These are phyloP conservation scores for Aureobasidium vineae DNA, from an alignment of 2,329 filamentous ascomycete genomes.

Conservation along the genomic window DNA sequence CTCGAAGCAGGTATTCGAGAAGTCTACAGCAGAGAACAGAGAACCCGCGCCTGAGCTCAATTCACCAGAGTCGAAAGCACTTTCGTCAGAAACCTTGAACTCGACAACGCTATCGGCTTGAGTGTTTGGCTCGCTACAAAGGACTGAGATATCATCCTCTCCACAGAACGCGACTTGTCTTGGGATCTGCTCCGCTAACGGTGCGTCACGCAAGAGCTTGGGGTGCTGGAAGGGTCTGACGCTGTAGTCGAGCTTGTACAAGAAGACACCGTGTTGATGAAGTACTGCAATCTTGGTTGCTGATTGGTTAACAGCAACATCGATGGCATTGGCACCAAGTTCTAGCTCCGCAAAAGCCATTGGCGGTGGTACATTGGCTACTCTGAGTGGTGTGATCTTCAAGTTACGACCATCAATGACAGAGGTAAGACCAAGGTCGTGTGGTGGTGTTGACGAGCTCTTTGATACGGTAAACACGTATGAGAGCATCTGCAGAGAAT, in stretches of 20 bases:
- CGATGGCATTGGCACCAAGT: constrained; percentile 62
- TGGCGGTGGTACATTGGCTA: constrained; percentile 84
- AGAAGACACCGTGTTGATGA: constrained; percentile 62
- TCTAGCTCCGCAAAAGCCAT: constrained; percentile 79
- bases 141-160: constrained; percentile 40
- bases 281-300: constrained; percentile 69
- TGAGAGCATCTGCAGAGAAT: constrained; percentile 49
- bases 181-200: constrained; percentile 4
- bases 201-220: constrained; percentile 34
- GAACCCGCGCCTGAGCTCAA: not conserved
- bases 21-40: constrained; percentile 26
- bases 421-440: constrained; percentile 75
- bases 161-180: constrained; percentile 52
- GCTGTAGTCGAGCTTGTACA: constrained; percentile 68
- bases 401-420: constrained; percentile 80
- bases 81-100: constrained; percentile 14
- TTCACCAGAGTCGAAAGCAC: constrained; percentile 1
- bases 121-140: constrained; percentile 34
- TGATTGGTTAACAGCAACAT: constrained; percentile 69
- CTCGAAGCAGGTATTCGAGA: constrained; percentile 32
- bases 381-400: constrained; percentile 80
- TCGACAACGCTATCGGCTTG: constrained; percentile 3
- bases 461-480: constrained; percentile 66
- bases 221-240: constrained; percentile 50
- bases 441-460: constrained; percentile 66